Evolutionary conservation across 441 rosid species (phyloP).

Genomic region (Eutrema salsugineum): DNA sequence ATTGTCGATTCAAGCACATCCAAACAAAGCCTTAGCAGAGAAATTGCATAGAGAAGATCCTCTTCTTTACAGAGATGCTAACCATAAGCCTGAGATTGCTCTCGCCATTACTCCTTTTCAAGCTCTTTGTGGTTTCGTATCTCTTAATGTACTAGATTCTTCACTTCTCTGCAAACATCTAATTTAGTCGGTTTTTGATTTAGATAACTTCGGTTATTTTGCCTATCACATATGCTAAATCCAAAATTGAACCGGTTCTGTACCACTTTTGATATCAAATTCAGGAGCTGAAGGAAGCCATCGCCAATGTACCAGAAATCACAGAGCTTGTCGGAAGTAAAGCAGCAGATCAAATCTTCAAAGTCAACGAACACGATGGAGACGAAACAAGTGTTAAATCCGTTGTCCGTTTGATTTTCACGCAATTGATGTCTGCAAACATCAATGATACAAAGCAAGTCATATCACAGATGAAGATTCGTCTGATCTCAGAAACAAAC

Average conservation of each 20-base stretch:
- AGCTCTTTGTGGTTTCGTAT: slow-evolving; percentile 83
- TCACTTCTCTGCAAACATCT: not conserved
- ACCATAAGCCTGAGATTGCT: slow-evolving; percentile 99
- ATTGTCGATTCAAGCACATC: slow-evolving; percentile 95
- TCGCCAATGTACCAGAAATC: slow-evolving; percentile 73
- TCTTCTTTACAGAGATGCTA: slow-evolving; percentile 66
- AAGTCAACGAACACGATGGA: slow-evolving; percentile 40
- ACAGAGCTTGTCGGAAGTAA: slow-evolving; percentile 63
- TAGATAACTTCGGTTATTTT: not conserved
- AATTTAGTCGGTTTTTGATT: not conserved
- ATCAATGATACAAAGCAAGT: slow-evolving; percentile 47
- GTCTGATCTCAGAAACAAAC: slow-evolving; percentile 49
- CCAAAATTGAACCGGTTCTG: not conserved
- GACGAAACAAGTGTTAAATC: slow-evolving; percentile 46
- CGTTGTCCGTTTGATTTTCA: slow-evolving; percentile 60
- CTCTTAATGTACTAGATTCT: slow-evolving; percentile 50
- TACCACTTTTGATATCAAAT: not conserved
- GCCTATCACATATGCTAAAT: not conserved
- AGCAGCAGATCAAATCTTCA: slow-evolving; percentile 43
- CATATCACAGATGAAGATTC: slow-evolving; percentile 51
- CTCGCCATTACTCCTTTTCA: slow-evolving; percentile 83
- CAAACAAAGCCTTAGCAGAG: slow-evolving; percentile 77
- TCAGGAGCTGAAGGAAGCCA: slow-evolving; percentile 82
- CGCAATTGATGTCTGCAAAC: slow-evolving; percentile 72
- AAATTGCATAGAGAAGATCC: slow-evolving; percentile 69